These are phyloP conservation scores for Vickermania ingenoplastis DNA, from an alignment of 208 protist genomes.

Conservation along the genomic window DNA sequence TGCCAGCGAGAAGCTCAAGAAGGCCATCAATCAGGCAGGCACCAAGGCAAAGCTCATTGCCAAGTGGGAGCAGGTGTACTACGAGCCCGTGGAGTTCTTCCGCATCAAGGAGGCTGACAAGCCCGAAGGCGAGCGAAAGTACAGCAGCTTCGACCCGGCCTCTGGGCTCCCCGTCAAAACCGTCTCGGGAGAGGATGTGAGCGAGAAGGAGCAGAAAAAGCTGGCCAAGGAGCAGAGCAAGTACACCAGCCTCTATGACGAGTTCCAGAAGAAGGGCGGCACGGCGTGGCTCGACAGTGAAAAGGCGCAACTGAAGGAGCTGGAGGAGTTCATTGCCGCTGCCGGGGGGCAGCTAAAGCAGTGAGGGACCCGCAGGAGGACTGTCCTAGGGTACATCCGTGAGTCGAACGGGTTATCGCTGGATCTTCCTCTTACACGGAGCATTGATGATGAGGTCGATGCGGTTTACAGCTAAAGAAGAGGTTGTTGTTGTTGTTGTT, in stretches of 20 bases:
- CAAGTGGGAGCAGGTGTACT: conserved; percentile 54
- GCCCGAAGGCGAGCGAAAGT: conserved; percentile 18
- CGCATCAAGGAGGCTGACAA: conserved; percentile 15
- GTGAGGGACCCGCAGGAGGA: not conserved
- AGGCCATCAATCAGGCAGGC: conserved; percentile 49
- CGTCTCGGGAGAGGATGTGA: conserved; percentile 26
- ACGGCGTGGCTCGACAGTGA: conserved; percentile 40
- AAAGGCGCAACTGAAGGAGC: conserved; percentile 25
- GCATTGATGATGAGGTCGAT: too few species aligned
- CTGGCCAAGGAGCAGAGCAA: conserved; percentile 58
- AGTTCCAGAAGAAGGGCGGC: conserved; percentile 54
- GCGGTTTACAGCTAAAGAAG: too few species aligned
- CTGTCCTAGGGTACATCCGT: too few species aligned
- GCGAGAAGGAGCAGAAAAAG: conserved; percentile 63
- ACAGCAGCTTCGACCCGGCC: conserved; percentile 32
- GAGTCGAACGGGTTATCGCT: too few species aligned
- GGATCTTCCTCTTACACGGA: too few species aligned
- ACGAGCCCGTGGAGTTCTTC: conserved; percentile 34
- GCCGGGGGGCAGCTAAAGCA: conserved; percentile 1
- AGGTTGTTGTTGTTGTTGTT: too few species aligned
- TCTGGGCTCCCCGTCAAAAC: conserved; percentile 43
- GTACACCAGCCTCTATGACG: conserved; percentile 56
- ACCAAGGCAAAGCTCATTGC: conserved; percentile 51
- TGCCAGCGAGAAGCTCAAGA: conserved; percentile 25
- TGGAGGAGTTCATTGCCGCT: conserved; percentile 15